These are phyloP conservation scores for Lentinula guzmanii DNA, from an alignment of 768 basidiomycete genomes.

Conservation along the genomic window DNA sequence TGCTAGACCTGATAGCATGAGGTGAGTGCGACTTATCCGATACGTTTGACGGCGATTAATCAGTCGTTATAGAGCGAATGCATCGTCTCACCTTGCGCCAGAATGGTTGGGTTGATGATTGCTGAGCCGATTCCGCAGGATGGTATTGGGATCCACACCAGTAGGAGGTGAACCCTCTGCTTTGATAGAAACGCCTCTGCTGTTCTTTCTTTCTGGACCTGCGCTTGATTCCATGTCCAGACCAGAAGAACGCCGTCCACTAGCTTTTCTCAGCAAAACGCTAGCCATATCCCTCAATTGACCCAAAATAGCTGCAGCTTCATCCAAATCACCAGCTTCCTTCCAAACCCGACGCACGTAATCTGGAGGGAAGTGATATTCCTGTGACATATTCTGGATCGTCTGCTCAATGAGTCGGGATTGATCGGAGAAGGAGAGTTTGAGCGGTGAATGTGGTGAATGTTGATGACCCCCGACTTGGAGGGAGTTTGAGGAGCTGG, in stretches of 20 bases:
- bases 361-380: conserved; percentile 2
- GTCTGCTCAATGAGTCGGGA: background rate
- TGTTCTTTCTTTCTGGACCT: background rate
- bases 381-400: background rate
- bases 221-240: background rate
- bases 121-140: background rate
- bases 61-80: background rate
- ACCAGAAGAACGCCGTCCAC: background rate
- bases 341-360: conserved; percentile 2
- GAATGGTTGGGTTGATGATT: background rate
- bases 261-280: background rate
- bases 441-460: background rate
- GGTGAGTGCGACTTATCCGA: background rate
- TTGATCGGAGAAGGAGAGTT: background rate
- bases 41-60: background rate
- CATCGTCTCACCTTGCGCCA: background rate
- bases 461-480: background rate
- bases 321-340: background rate
- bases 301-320: background rate
- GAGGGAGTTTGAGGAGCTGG: background rate
- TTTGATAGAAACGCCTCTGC: background rate
- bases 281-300: background rate
- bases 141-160: background rate
- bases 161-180: background rate
- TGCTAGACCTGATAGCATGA: background rate